Conservation (phyloP, 495 filamentous ascomycete genomes). For the Penicillium roqueforti region DNA sequence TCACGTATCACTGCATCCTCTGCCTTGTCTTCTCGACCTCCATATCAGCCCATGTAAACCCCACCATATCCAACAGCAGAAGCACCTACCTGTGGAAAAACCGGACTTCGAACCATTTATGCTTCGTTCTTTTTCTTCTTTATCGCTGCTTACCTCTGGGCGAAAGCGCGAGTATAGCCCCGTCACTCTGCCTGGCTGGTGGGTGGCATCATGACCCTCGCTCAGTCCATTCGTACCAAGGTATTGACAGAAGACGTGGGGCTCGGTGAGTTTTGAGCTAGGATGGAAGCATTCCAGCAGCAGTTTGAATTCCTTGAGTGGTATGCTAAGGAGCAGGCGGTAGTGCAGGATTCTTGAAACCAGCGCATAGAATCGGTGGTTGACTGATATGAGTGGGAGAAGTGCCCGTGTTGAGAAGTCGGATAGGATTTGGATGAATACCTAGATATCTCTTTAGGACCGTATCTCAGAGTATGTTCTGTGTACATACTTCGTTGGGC, state of each 20-base stretch:
- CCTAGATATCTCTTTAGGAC: slow-evolving; percentile 36
- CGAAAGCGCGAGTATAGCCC: slow-evolving; percentile 57
- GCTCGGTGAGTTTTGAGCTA: slow-evolving; percentile 60
- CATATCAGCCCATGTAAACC: slow-evolving; percentile 36
- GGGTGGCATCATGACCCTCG: slow-evolving; percentile 30
- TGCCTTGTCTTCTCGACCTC: not conserved
- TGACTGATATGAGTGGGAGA: slow-evolving; percentile 57
- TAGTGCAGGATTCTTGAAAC: slow-evolving; percentile 64
- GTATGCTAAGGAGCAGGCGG: slow-evolving; percentile 55
- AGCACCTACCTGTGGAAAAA: slow-evolving; percentile 19
- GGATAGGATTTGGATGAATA: slow-evolving; percentile 62
- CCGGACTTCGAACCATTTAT: slow-evolving; percentile 13
- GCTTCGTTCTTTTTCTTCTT: slow-evolving; percentile 20
- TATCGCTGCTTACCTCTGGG: slow-evolving; percentile 45
- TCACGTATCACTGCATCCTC: slow-evolving; percentile 39
- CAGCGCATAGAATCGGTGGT: slow-evolving; percentile 61
- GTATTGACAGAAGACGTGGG: slow-evolving; percentile 65
- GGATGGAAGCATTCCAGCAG: slow-evolving; percentile 79
- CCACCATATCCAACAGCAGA: slow-evolving; percentile 12
- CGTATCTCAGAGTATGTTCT: not conserved
- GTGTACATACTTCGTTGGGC: slow-evolving; percentile 47
- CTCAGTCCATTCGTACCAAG: slow-evolving; percentile 53
- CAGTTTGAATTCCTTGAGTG: slow-evolving; percentile 56
- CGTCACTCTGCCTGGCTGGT: slow-evolving; percentile 35
- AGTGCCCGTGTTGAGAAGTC: slow-evolving; percentile 56